Percentiles rank a stretch among this genome's conserved stretches.
Conservation (phyloP, 73 alveolate species). For the Symbiodinium pilosum region DNA sequence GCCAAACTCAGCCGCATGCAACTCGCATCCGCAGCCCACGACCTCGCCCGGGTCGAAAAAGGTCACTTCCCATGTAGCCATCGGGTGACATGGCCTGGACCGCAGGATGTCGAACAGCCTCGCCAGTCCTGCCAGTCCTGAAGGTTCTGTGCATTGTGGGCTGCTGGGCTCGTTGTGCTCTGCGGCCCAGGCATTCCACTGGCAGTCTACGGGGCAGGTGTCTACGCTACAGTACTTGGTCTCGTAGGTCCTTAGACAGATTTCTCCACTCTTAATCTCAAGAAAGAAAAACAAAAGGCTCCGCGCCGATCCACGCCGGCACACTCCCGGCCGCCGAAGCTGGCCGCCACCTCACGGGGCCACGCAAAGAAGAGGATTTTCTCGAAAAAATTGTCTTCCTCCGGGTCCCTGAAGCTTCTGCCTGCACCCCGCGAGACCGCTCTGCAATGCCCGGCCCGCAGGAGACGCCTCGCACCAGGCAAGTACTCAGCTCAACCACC, state of each 20-base stretch:
- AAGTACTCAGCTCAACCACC: too few relatives aligned
- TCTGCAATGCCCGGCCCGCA: constrained; percentile 69
- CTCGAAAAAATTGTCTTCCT: not conserved
- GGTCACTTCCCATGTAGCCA: not conserved
- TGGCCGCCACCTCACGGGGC: constrained; percentile 24
- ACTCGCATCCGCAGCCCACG: constrained; percentile 10
- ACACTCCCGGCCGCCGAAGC: constrained; percentile 61
- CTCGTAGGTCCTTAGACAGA: constrained; percentile 47
- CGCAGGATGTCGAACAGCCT: constrained; percentile 85
- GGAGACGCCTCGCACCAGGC: constrained; percentile 18
- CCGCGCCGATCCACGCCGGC: not conserved
- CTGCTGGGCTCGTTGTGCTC: not conserved
- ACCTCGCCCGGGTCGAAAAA: not conserved
- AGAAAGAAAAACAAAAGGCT: too few relatives aligned
- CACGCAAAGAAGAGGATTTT: too few relatives aligned
- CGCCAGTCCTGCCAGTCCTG: constrained; percentile 93
- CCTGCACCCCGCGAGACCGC: constrained; percentile 34
- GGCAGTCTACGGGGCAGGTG: constrained; percentile 88
- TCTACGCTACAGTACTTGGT: constrained; percentile 89
- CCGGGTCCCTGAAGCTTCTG: too few relatives aligned
- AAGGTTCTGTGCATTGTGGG: not conserved
- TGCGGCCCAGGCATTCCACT: constrained; percentile 45
- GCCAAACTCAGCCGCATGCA: not conserved
- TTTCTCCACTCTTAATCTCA: not conserved
- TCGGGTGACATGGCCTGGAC: constrained; percentile 25